phyloP scores from a whole-genome alignment of 2,329 filamentous ascomycete species.

The Microcera coccophila region DNA sequence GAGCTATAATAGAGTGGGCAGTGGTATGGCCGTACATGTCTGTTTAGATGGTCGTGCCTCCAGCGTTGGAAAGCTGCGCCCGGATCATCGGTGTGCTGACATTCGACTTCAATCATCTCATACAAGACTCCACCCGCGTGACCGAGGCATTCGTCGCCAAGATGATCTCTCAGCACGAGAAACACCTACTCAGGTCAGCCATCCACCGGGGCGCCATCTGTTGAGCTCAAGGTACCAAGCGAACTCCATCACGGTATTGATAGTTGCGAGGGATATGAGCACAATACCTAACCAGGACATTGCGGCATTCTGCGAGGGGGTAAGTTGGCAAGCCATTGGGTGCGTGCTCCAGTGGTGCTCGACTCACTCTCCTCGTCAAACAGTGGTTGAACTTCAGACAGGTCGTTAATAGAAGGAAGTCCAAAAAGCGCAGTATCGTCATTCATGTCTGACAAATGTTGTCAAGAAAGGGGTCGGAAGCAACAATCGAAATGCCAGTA shows the following conservation, averaged over 20 bases:
- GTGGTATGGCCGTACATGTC: constrained; percentile 34
- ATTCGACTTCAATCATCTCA: constrained; percentile 46
- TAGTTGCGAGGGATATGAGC: constrained; percentile 44
- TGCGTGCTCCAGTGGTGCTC: neutral
- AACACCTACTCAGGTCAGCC: constrained; percentile 35
- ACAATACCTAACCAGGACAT: constrained; percentile 42
- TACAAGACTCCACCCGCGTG: constrained; percentile 43
- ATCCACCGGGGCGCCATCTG: neutral
- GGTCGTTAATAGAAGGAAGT: neutral
- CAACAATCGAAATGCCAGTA: too few species aligned
- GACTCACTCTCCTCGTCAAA: constrained; percentile 26
- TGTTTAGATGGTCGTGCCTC: constrained; percentile 42
- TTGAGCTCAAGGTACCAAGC: constrained; percentile 31
- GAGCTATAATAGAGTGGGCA: neutral
- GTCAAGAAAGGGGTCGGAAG: too few species aligned
- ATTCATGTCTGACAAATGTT: too few species aligned
- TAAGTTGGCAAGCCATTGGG: constrained; percentile 9
- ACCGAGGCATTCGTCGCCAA: constrained; percentile 44
- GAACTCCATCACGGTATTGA: constrained; percentile 43
- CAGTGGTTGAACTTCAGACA: neutral
- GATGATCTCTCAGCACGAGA: constrained; percentile 40
- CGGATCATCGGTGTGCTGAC: constrained; percentile 41
- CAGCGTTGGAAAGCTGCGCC: constrained; percentile 45
- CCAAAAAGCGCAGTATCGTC: neutral
- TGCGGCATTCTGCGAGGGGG: constrained; percentile 39